A percentile compares a stretch with the other conserved stretches of the same genome.
Evolutionary conservation across 2,329 filamentous ascomycete species (phyloP).

Genomic region (Hymenoscyphus infarciens): DNA sequence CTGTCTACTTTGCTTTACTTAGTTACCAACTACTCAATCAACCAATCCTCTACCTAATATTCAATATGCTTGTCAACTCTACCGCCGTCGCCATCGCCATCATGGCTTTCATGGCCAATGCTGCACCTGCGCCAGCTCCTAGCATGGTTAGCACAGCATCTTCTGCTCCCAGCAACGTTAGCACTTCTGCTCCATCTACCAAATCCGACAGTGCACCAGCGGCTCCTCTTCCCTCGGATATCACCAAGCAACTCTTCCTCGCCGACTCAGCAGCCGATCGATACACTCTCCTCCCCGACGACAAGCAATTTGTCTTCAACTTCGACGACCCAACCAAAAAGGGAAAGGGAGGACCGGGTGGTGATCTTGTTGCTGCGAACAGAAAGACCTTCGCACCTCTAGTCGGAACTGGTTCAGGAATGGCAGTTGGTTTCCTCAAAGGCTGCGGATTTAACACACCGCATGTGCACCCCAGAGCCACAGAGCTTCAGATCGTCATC

Average conservation of each 20-base stretch:
- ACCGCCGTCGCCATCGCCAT: slow-evolving; percentile 36
- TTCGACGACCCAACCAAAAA: slow-evolving; percentile 37
- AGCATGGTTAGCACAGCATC: slow-evolving; percentile 8
- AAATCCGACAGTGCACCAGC: slow-evolving; percentile 7
- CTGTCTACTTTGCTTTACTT: slow-evolving; percentile 14
- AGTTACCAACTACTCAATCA: slow-evolving; percentile 9
- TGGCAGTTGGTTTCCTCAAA: slow-evolving; percentile 50
- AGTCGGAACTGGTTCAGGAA: slow-evolving; percentile 47
- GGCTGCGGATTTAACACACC: slow-evolving; percentile 55
- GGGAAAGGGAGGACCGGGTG: slow-evolving; percentile 42
- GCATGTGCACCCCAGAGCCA: slow-evolving; percentile 52
- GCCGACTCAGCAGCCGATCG: slow-evolving; percentile 42
- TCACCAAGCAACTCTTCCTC: slow-evolving; percentile 28
- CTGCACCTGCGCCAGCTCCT: slow-evolving; percentile 29
- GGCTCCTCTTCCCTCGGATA: slow-evolving; percentile 16
- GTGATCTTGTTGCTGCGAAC: slow-evolving; percentile 50
- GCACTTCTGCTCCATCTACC: slow-evolving; percentile 11
- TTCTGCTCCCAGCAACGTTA: neutral
- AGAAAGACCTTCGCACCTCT: slow-evolving; percentile 55
- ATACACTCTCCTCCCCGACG: slow-evolving; percentile 41
- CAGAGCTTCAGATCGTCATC: slow-evolving; percentile 51
- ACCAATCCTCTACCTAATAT: slow-evolving; percentile 12
- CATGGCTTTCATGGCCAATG: slow-evolving; percentile 40
- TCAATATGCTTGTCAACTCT: slow-evolving; percentile 39
- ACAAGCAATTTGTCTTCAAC: slow-evolving; percentile 48